Conservation (phyloP, 2,329 filamentous ascomycete genomes). For the Fusarium multiceps region DNA sequence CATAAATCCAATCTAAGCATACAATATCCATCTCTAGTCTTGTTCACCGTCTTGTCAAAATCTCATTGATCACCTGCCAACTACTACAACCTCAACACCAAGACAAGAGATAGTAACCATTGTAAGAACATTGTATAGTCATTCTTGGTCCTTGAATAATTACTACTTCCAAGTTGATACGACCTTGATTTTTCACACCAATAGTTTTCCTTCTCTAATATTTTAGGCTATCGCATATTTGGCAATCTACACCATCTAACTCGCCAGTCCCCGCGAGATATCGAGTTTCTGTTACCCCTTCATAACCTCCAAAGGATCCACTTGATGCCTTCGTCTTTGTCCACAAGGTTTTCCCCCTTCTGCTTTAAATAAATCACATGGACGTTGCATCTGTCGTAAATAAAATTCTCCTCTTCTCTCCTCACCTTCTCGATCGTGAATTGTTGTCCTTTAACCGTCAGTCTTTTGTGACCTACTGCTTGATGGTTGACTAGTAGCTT, state of each 20-base stretch:
- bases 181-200: constrained; percentile 7
- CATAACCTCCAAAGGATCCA: constrained; percentile 46
- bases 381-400: constrained; percentile 24
- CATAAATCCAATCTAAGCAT: neutral
- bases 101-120: neutral
- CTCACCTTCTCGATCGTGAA: neutral
- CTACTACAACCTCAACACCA: constrained; percentile 15
- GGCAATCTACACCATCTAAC: constrained; percentile 34
- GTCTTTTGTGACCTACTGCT: neutral
- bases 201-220: constrained; percentile 11
- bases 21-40: neutral
- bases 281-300: constrained; percentile 50
- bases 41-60: constrained; percentile 1
- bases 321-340: constrained; percentile 43
- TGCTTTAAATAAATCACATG: constrained; percentile 20
- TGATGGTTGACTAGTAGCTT: constrained; percentile 1
- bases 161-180: neutral
- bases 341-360: constrained; percentile 35
- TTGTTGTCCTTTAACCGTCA: neutral
- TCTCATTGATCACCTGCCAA: neutral
- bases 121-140: neutral
- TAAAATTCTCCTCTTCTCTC: constrained; percentile 27
- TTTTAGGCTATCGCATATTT: constrained; percentile 26
- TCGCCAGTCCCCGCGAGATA: constrained; percentile 42
- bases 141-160: neutral